Evolutionary conservation across 139 green algal genomes (phyloP).

Genomic region (Ettlia oleoabundans): DNA sequence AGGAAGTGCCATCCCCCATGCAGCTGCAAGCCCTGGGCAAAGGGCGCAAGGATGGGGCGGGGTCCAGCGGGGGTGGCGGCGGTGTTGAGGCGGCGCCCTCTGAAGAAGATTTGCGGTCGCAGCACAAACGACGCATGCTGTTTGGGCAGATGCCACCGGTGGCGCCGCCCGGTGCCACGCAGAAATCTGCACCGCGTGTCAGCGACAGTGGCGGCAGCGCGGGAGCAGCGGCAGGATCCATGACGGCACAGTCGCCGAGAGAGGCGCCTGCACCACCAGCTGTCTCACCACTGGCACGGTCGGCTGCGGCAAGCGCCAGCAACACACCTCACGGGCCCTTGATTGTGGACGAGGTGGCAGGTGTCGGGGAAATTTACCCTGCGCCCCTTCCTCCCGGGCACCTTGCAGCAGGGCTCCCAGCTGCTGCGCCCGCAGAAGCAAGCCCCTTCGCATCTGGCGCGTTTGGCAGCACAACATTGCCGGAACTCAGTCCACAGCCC

Average conservation of each 20-base stretch:
- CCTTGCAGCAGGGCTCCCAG: too few relatives aligned
- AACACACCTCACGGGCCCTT: not conserved
- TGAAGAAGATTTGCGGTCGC: slow-evolving; percentile 18
- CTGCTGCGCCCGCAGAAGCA: not conserved
- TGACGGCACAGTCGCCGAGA: too few relatives aligned
- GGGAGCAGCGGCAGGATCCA: too few relatives aligned
- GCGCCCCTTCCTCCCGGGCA: too few relatives aligned
- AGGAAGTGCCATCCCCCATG: too few relatives aligned
- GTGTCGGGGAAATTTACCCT: not conserved
- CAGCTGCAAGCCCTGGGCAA: slow-evolving; percentile 9
- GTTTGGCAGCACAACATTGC: not conserved
- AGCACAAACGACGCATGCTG: slow-evolving; percentile 52
- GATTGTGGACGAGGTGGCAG: not conserved
- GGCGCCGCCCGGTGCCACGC: too few relatives aligned
- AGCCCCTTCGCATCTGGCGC: not conserved
- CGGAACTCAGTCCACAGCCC: not conserved
- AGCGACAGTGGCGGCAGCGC: too few relatives aligned
- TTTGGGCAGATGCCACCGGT: slow-evolving; percentile 43
- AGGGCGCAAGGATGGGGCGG: not conserved
- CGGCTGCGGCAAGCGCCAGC: not conserved
- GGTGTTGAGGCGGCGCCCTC: not conserved
- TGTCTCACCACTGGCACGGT: not conserved
- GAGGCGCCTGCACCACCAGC: too few relatives aligned
- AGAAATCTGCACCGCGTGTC: too few relatives aligned
- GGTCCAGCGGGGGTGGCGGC: not conserved